A percentile compares a stretch with the other conserved stretches of the same genome.
Conservation (phyloP, 192 early-diverging fungal species). For the Irineochytrium annulatum region DNA sequence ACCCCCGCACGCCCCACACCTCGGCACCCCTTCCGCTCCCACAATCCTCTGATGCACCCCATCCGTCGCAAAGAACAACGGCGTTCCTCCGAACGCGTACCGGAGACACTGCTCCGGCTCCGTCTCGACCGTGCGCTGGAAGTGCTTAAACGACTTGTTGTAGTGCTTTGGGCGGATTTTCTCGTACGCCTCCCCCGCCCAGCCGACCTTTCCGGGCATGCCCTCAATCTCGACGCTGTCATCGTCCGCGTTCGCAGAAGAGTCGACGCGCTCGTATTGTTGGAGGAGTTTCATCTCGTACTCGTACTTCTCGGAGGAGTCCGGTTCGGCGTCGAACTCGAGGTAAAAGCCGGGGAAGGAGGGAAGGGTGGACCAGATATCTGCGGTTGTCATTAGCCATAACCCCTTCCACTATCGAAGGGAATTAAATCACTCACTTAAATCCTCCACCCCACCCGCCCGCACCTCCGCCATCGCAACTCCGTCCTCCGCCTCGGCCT, state of each 20-base stretch:
- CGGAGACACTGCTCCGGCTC: constrained; percentile 84
- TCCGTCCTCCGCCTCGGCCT: too few species aligned
- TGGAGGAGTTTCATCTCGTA: constrained; percentile 37
- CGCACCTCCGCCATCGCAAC: neutral
- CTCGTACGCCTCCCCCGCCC: constrained; percentile 84
- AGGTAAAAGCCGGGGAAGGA: constrained; percentile 34
- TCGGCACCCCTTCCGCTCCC: constrained; percentile 37
- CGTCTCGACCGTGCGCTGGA: constrained; percentile 62
- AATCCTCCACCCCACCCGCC: neutral
- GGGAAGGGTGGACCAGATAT: constrained; percentile 12
- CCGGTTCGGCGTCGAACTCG: constrained; percentile 25
- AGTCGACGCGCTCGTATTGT: constrained; percentile 35
- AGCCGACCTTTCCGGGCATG: constrained; percentile 33
- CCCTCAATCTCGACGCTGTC: constrained; percentile 11
- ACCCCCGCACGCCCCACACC: constrained; percentile 63
- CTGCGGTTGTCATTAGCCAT: neutral
- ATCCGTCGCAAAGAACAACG: constrained; percentile 61
- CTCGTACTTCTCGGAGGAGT: constrained; percentile 9
- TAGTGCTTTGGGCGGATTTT: constrained; percentile 66
- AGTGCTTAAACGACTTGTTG: constrained; percentile 77
- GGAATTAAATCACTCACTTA: neutral
- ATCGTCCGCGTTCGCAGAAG: constrained; percentile 28
- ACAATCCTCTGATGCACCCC: constrained; percentile 1
- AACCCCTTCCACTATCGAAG: neutral
- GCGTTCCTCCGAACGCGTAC: constrained; percentile 67